These are phyloP conservation scores for Diplodia sapinea DNA, from an alignment of 2,329 filamentous ascomycete species.

Conservation along the genomic window DNA sequence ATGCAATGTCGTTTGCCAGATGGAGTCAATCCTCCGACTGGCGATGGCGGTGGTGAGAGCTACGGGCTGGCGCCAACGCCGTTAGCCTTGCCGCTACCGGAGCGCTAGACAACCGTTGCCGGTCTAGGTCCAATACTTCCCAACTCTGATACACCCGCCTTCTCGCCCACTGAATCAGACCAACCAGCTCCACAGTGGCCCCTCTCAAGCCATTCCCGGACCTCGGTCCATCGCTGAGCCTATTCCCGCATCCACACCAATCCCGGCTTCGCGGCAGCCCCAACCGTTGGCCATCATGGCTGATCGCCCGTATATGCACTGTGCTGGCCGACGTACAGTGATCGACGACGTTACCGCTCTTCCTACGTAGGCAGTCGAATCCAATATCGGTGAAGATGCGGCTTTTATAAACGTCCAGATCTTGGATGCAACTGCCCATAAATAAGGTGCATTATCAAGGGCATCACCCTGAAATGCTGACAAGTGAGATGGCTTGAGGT, in stretches of 20 bases:
- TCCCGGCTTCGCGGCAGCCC: not conserved
- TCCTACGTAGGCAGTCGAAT: not conserved
- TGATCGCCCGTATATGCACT: not conserved
- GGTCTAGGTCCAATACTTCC: slow-evolving; percentile 7
- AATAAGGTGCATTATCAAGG: too few relatives aligned
- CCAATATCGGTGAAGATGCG: too few relatives aligned
- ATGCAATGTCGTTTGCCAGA: too few relatives aligned
- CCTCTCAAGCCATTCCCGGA: not conserved
- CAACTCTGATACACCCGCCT: slow-evolving; percentile 10
- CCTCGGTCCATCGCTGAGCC: not conserved
- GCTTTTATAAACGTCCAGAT: too few relatives aligned
- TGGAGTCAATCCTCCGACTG: too few relatives aligned
- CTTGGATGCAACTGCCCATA: too few relatives aligned
- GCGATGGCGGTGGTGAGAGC: too few relatives aligned
- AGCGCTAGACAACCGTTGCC: slow-evolving; percentile 1
- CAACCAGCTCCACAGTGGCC: too few relatives aligned
- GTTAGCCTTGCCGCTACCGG: slow-evolving; percentile 11
- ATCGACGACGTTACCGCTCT: too few relatives aligned
- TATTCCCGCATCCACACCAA: not conserved
- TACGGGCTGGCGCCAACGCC: not conserved
- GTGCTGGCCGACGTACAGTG: not conserved
- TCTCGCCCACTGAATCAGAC: not conserved
- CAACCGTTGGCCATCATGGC: not conserved
- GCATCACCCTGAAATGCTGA: too few relatives aligned
- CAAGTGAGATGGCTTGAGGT: too few relatives aligned